A percentile compares a stretch with the other conserved stretches of the same genome.
These are phyloP conservation scores for Achlya hypogyna DNA, from an alignment of 352 stramenopile genomes.

Conservation along the genomic window DNA sequence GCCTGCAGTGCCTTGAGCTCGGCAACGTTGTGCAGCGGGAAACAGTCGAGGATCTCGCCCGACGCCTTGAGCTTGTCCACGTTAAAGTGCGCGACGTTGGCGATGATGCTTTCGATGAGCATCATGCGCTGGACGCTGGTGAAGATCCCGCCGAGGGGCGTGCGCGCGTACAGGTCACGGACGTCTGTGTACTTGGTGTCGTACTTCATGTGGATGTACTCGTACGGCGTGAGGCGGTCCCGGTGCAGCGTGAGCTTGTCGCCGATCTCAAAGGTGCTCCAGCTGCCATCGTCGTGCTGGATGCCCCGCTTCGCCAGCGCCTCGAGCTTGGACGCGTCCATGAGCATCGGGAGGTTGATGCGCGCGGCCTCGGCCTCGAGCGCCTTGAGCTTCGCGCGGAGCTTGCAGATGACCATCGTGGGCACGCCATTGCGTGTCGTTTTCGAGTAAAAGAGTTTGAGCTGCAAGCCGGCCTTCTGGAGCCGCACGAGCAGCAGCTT, in stretches of 20 bases:
- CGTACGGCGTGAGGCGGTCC: background rate
- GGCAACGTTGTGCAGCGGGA: conserved; percentile 62
- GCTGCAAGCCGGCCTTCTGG: conserved; percentile 44
- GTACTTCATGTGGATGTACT: conserved; percentile 16
- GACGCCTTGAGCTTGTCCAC: conserved; percentile 69
- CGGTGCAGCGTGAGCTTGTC: background rate
- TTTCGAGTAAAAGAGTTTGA: conserved; percentile 64
- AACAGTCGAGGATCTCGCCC: conserved; percentile 59
- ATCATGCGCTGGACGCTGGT: conserved; percentile 59
- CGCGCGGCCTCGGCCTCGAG: conserved; percentile 52
- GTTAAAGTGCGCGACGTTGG: conserved; percentile 36
- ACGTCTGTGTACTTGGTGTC: background rate
- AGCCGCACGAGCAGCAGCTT: conserved; percentile 68
- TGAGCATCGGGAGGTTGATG: conserved; percentile 63
- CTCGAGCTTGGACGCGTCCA: conserved; percentile 47
- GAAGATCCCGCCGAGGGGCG: conserved; percentile 40
- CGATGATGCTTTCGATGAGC: conserved; percentile 80
- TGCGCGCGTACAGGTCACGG: background rate
- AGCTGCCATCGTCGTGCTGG: background rate
- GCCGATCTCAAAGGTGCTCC: conserved; percentile 7
- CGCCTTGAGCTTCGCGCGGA: conserved; percentile 59
- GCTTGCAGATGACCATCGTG: conserved; percentile 67
- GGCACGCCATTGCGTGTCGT: conserved; percentile 23
- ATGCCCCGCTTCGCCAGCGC: background rate
- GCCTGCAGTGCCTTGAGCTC: conserved; percentile 46